These are phyloP conservation scores for Simplicillium aogashimaense DNA, from an alignment of 2,329 filamentous ascomycete genomes.

Conservation along the genomic window DNA sequence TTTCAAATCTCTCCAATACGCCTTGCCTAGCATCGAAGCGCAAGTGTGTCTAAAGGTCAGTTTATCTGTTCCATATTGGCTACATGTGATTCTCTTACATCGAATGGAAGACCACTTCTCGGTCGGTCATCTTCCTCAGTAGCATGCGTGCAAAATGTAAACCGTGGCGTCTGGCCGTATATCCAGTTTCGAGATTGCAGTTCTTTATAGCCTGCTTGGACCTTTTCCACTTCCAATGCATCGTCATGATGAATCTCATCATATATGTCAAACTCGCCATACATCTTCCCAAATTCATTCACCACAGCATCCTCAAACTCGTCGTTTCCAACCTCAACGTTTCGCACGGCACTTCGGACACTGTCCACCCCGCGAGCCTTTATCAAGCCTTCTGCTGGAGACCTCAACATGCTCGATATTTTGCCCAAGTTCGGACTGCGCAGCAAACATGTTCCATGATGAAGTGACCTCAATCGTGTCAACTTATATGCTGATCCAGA, in stretches of 20 bases:
- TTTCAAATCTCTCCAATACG: constrained; percentile 3
- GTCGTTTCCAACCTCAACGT: constrained; percentile 50
- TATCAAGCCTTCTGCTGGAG: constrained; percentile 69
- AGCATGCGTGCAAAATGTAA: constrained; percentile 57
- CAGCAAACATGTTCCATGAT: constrained; percentile 87
- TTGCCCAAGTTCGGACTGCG: constrained; percentile 61
- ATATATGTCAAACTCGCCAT: constrained; percentile 33
- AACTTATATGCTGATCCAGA: constrained; percentile 95
- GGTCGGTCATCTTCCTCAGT: constrained; percentile 48
- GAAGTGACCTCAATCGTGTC: constrained; percentile 68
- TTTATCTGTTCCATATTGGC: constrained; percentile 1
- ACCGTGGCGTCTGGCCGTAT: constrained; percentile 78
- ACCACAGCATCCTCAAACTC: constrained; percentile 47
- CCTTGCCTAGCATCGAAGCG: constrained; percentile 6
- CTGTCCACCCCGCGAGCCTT: constrained; percentile 82
- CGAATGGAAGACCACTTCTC: constrained; percentile 37
- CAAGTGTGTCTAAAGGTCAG: constrained; percentile 4
- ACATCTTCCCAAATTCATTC: constrained; percentile 57
- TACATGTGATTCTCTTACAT: constrained; percentile 19
- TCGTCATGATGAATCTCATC: constrained; percentile 37
- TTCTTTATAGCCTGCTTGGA: constrained; percentile 29
- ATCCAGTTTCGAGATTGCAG: constrained; percentile 60
- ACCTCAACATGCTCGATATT: constrained; percentile 63
- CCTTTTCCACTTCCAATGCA: constrained; percentile 33
- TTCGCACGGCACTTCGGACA: constrained; percentile 74